These are phyloP conservation scores for Colletotrichum destructivum DNA, from an alignment of 2,329 filamentous ascomycete species.

Conservation along the genomic window DNA sequence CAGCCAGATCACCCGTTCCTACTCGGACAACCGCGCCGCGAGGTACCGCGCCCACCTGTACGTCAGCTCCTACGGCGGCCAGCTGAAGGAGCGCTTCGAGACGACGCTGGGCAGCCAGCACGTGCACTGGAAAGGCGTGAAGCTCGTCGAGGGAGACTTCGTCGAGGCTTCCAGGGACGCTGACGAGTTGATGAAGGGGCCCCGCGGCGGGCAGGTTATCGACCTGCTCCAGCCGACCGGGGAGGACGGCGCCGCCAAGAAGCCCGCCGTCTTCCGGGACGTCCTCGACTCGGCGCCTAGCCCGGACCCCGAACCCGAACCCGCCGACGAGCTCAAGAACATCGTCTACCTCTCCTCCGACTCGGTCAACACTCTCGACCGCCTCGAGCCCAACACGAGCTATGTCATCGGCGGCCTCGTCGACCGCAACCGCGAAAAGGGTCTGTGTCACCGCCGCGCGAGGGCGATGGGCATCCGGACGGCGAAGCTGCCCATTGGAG, in stretches of 20 bases:
- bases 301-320: constrained; percentile 49
- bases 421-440: constrained; percentile 97
- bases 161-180: constrained; percentile 76
- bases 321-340: constrained; percentile 54
- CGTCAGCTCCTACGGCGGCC: constrained; percentile 83
- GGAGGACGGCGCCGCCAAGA: constrained; percentile 45
- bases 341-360: constrained; percentile 94
- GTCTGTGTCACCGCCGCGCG: constrained; percentile 89
- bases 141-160: constrained; percentile 83
- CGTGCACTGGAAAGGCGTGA: constrained; percentile 83
- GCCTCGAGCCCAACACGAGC: constrained; percentile 87
- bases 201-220: constrained; percentile 69
- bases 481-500: constrained; percentile 93
- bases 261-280: constrained; percentile 52
- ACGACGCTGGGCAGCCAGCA: constrained; percentile 80
- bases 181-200: constrained; percentile 75
- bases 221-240: constrained; percentile 66
- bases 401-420: constrained; percentile 97
- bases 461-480: constrained; percentile 83
- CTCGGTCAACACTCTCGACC: constrained; percentile 86
- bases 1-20: constrained; percentile 87
- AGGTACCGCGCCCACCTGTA: constrained; percentile 79
- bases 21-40: constrained; percentile 86
- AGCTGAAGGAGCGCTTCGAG: constrained; percentile 84
- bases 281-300: constrained; percentile 52